A percentile compares a stretch with the other conserved stretches of the same genome.
These are phyloP conservation scores for Jaltomata sinuosa DNA, from an alignment of 257 asterid genomes.

Conservation along the genomic window DNA sequence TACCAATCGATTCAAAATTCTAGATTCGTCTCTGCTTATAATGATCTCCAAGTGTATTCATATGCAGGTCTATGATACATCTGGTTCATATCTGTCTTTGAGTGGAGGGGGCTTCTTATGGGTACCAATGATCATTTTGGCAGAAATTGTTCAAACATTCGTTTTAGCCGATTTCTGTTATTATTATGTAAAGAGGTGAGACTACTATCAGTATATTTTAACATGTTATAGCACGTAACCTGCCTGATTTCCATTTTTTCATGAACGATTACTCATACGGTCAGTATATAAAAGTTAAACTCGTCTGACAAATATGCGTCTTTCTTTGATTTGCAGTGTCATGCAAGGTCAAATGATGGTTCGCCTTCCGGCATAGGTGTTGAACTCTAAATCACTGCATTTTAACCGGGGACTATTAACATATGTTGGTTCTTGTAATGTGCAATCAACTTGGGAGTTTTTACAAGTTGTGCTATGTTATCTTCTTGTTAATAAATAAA, in stretches of 20 bases:
- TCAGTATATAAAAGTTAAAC: not conserved
- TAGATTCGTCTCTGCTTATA: not conserved
- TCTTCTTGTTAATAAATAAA: not conserved
- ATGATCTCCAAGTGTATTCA: not conserved
- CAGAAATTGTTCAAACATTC: slow-evolving; percentile 82
- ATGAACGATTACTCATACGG: not conserved
- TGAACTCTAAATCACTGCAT: not conserved
- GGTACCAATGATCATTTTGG: slow-evolving; percentile 54
- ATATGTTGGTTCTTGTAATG: not conserved
- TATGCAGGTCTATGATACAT: slow-evolving; percentile 59
- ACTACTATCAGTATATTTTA: not conserved
- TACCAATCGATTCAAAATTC: not conserved
- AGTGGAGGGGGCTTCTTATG: slow-evolving; percentile 57
- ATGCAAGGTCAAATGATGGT: slow-evolving; percentile 43
- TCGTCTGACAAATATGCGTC: not conserved
- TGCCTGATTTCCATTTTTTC: not conserved
- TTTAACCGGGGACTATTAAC: not conserved
- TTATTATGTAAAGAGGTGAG: slow-evolving; percentile 78
- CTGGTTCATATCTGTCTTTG: slow-evolving; percentile 45
- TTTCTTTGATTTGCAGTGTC: slow-evolving; percentile 40
- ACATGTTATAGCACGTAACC: not conserved
- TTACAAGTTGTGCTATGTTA: not conserved
- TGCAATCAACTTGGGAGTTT: not conserved
- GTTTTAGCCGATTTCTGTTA: slow-evolving; percentile 91
- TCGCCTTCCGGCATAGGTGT: not conserved